Conservation (phyloP, 1,139 yeast species). For the Saccharomyces hybrid region DNA sequence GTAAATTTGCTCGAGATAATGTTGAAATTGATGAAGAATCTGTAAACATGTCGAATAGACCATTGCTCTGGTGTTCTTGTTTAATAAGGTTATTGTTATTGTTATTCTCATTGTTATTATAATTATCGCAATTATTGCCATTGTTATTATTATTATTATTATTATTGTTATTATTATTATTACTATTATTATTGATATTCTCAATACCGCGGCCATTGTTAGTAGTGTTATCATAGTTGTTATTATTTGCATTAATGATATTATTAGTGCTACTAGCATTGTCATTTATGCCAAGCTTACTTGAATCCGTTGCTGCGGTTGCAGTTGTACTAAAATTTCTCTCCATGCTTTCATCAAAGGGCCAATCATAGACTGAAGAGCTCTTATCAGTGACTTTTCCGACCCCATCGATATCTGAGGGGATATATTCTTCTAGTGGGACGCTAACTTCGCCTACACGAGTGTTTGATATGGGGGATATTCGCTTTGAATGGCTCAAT, state of each 20-base stretch:
- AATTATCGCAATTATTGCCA: too few species aligned
- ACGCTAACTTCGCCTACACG: conserved; percentile 41
- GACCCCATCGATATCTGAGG: conserved; percentile 29
- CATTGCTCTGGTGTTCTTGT: conserved; percentile 20
- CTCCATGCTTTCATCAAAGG: conserved; percentile 8
- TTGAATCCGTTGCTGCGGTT: conserved; percentile 3
- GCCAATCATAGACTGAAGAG: conserved; percentile 16
- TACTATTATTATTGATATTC: neutral
- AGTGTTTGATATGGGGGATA: conserved; percentile 24
- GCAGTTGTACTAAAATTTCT: conserved; percentile 3
- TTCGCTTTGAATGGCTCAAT: conserved; percentile 24
- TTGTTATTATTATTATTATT: neutral
- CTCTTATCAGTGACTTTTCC: conserved; percentile 28
- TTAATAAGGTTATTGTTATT: conserved; percentile 1
- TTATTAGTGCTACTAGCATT: neutral
- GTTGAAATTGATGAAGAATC: conserved; percentile 24
- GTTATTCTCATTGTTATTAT: neutral
- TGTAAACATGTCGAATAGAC: conserved; percentile 36
- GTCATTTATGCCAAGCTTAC: neutral
- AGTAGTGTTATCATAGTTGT: neutral
- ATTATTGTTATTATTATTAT: neutral
- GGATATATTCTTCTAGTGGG: conserved; percentile 40
- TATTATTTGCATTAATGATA: neutral
- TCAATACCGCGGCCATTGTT: neutral
- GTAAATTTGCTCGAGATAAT: conserved; percentile 16